Conservation (phyloP, 2,329 filamentous ascomycete genomes). For the Plenodomus biglobosus region DNA sequence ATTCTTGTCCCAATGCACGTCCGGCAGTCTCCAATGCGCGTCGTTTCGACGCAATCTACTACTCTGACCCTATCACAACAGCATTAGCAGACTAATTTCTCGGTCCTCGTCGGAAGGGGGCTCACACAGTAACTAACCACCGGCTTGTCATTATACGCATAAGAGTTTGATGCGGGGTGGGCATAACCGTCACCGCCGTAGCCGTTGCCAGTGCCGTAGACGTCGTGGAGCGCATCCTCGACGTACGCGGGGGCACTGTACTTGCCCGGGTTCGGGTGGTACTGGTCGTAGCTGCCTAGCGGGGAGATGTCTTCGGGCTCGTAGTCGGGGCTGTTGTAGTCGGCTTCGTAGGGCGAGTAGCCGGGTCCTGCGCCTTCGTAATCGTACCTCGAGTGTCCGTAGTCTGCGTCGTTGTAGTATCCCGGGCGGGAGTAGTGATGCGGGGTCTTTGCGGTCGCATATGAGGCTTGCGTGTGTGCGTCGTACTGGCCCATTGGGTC, state of each 20-base stretch:
- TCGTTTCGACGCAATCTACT: not conserved
- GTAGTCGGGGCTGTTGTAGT: not conserved
- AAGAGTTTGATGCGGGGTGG: not conserved
- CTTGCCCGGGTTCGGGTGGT: not conserved
- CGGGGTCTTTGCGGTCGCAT: not conserved
- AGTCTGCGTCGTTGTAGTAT: too few species aligned
- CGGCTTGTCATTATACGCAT: not conserved
- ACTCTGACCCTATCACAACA: not conserved
- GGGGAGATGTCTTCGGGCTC: too few species aligned
- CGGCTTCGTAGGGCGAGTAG: not conserved
- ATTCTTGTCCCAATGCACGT: not conserved
- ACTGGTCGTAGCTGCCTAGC: not conserved
- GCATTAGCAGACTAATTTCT: not conserved
- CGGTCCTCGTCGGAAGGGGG: not conserved
- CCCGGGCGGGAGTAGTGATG: not conserved
- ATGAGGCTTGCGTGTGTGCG: not conserved
- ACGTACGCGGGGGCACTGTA: not conserved
- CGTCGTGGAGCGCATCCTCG: not conserved
- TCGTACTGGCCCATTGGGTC: not conserved
- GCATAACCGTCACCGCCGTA: not conserved
- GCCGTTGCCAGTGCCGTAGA: not conserved
- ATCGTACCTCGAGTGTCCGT: too few species aligned
- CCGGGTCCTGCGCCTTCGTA: not conserved
- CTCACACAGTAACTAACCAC: not conserved
- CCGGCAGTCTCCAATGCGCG: not conserved